phyloP scores from a whole-genome alignment of 2,329 filamentous ascomycete species.

The Cordyceps fumosorosea region DNA sequence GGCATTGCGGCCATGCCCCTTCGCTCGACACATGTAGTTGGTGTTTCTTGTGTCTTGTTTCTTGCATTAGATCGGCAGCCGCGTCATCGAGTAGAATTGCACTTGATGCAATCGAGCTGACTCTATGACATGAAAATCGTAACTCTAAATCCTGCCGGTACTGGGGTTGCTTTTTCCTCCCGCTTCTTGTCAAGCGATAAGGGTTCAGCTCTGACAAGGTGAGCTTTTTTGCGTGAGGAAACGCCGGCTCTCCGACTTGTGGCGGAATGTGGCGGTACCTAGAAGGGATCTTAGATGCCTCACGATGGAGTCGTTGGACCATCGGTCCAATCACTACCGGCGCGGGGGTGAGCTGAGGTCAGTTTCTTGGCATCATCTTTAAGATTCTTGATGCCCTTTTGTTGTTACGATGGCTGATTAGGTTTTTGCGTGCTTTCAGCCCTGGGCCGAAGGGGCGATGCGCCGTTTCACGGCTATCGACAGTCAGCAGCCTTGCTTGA shows the following conservation, averaged over 20 bases:
- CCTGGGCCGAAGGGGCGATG: not conserved
- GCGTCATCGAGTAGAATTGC: not conserved
- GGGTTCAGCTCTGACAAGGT: not conserved
- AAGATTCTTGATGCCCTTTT: not conserved
- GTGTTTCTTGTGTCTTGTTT: not conserved
- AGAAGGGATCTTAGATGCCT: conserved; percentile 4
- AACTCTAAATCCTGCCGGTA: not conserved
- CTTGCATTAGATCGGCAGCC: not conserved
- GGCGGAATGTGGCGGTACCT: not conserved
- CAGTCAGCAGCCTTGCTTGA: not conserved
- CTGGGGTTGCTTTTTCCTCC: not conserved
- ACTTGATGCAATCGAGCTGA: not conserved
- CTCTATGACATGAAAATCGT: not conserved
- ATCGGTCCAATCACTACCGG: not conserved
- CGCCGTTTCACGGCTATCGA: conserved; percentile 1
- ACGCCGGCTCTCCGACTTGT: not conserved
- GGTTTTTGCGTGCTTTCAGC: not conserved
- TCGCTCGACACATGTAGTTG: not conserved
- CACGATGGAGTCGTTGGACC: not conserved
- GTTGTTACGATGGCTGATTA: not conserved
- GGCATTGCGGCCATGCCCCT: not conserved
- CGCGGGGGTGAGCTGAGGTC: not conserved
- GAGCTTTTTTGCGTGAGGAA: not conserved
- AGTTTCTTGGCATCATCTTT: not conserved
- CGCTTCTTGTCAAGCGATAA: not conserved